Evolutionary conservation across 768 basidiomycete species (phyloP), one percentile per base, ranked within the genome.

Genomic region (Mycena pura): DNA sequence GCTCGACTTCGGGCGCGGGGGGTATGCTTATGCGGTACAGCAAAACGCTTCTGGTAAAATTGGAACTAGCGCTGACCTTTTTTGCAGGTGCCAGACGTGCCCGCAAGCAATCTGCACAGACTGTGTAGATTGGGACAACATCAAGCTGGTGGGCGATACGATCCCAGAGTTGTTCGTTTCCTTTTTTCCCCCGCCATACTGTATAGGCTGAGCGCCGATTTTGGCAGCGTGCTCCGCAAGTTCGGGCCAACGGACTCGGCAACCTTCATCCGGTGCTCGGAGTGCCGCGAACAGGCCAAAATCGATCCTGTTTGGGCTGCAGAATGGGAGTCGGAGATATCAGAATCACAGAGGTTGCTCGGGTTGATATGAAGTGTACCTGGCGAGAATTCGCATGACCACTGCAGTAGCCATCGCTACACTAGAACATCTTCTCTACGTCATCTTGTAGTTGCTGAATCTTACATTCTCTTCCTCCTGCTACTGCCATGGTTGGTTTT

Each of bases 31-130:
- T 86, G 69, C 75, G 86, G 86, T 86, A 60, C 11, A 46, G 0
- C 21, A 15, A n/a, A n/a, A n/a, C n/a, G 25, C 10, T 24, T 36
- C 6, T 10, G 24, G 36, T 8, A 2, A 4, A 8, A 6, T 1
- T 21, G n/a, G 28, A 17, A 13, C 28, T 48, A 3, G 25, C 21
- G 8, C 28, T 56, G 10, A 40, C 31, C n/a, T 59, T 45, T 11
- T n/a, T 31, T 21, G 28, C 47, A 86, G 85, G 60, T 88, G 86
- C 62, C 84, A 81, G 57, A 86, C 85, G 0, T 88, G 87, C 67
- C 80, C 83, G 15, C 72, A 78, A 51, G 84, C 87, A 2, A 85
- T 82, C 61, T 88, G 87, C 70, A 84, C 87, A 53, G 87, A 88
- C 63, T 88, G 87, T 68, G 62, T 88, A 38, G 81, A 84, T 5